Base-by-base conservation (phyloP, 345 rosid species). In the Rhizophora mangle region DNA sequence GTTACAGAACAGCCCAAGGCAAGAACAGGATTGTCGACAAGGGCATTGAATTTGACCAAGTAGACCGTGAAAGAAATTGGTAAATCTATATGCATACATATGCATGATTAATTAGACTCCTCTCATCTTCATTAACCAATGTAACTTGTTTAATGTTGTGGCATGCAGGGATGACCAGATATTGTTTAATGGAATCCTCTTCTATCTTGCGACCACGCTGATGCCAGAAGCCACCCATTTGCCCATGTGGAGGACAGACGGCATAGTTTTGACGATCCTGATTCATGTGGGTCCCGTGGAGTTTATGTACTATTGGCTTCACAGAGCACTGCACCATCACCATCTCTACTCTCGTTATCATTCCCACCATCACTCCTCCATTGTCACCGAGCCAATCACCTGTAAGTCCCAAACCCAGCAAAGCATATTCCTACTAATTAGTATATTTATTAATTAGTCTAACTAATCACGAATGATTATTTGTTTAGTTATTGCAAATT, bases 351-450 rank as follows among this genome's bases (percentile, higher is more conserved):
- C 91, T 37, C 93, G 95, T 55, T 87, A 93, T 76, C 98, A 90
- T 65, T 93, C 98, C n/a, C 98, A 93, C 39, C 98, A 88, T 67
- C 96, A 90, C 76, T 85, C 95, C 54, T 93, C 98, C 64, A 84
- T 90, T 4, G 93, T 77, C 81, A 90, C 93, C 20, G 93, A 92
- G 72, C 95, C 98, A n/a, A 92, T 88, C 64, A 83, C 92, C 13
- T 85, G 92, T 88, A 80, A 73, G 79, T 63, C 4, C 36, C 29
- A 13, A 43, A 11, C 47, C 4, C 16, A 10, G 15, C 5, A 11
- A 43, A 43, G 46, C 0, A 39, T 39, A 39, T 39, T 11, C 47
- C n/a, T n/a, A n/a, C n/a, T n/a, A n/a, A n/a, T 10, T 39, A 39
- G 47, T 39, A 39, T 9, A 11, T 39, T 39, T 4, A 11, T 39